Base-by-base conservation (phyloP, 371 early-diverging fungal species). In the Zychaea mexicana region DNA sequence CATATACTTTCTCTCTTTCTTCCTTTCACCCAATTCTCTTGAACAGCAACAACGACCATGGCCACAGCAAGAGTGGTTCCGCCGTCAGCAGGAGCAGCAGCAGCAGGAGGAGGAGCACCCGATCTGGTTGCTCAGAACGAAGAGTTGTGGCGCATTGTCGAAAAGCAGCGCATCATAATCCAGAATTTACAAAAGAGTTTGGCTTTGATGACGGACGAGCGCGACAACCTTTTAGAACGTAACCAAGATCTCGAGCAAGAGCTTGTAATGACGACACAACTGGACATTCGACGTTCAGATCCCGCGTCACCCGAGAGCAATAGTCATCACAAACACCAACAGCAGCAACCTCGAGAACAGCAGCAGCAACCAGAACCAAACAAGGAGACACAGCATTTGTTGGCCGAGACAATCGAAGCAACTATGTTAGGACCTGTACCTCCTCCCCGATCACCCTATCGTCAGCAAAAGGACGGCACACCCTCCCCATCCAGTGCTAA, bases 71-170 rank as follows among this genome's bases (percentile, higher is more conserved):
- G 52, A 46, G 28, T 36, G 45, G 13, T n/a, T 42, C 1, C n/a
- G 13, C n/a, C 42, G 42, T n/a, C 42, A 42, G 13, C 42, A 15
- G 42, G 42, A 42, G 3, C 42, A 1, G n/a, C 7, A 53, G 32
- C 30, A n/a, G 28, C 8, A 36, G 33, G 55, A 46, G n/a, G n/a
- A n/a, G n/a, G n/a, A n/a, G n/a, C 64, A 9, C 19, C 57, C 30
- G 65, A 69, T 38, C 13, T 64, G 27, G 36, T 54, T 9, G 24
- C 58, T 17, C 91, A 95, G 69, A 93, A 93, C 62, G 88, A 88
- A 36, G 88, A 90, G 67, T 83, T 96, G 22, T 93, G 92, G 91
- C 88, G 85, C 70, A 89, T 94, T 61, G 90, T 94, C 62, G 94
- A 94, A 71, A 86, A 88, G 54, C 95, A 94, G 77, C 81, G 90